phyloP scores from a whole-genome alignment of 164 flowering plant species.

The Santalum album region DNA sequence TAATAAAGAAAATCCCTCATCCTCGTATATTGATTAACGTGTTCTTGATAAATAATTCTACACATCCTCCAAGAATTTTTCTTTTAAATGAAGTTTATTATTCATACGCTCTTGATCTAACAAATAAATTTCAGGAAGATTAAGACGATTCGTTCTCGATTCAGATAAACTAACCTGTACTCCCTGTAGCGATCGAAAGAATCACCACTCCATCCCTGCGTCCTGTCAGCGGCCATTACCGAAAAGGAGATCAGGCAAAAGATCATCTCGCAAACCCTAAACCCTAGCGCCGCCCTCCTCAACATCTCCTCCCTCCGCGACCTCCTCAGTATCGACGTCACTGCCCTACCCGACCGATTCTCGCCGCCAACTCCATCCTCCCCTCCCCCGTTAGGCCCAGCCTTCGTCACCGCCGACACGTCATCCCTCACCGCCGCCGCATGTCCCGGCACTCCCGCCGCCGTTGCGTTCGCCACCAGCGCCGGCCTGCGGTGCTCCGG shows the following conservation, averaged over 20 bases:
- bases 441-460: slow-evolving; percentile 6
- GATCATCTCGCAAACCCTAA: slow-evolving; percentile 53
- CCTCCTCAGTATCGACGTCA: slow-evolving; percentile 27
- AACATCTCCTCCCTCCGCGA: slow-evolving; percentile 30
- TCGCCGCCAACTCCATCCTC: slow-evolving; percentile 13
- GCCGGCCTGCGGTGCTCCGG: slow-evolving; percentile 4
- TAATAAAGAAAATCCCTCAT: no score
- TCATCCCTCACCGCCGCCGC: slow-evolving; percentile 21
- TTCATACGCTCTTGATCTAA: no score
- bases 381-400: slow-evolving; percentile 14
- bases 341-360: slow-evolving; percentile 21
- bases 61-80: no score
- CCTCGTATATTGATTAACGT: no score
- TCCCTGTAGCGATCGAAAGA: slow-evolving; percentile 89
- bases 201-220: slow-evolving; percentile 94
- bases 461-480: slow-evolving; percentile 1
- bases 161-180: slow-evolving; percentile 44
- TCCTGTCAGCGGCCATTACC: slow-evolving; percentile 86
- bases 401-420: slow-evolving; percentile 13
- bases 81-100: no score
- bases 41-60: no score
- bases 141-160: no score
- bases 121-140: no score
- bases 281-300: slow-evolving; percentile 46
- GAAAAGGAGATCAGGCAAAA: slow-evolving; percentile 79